Conservation (phyloP, 345 rosid species). For the Raphanus sativus region DNA sequence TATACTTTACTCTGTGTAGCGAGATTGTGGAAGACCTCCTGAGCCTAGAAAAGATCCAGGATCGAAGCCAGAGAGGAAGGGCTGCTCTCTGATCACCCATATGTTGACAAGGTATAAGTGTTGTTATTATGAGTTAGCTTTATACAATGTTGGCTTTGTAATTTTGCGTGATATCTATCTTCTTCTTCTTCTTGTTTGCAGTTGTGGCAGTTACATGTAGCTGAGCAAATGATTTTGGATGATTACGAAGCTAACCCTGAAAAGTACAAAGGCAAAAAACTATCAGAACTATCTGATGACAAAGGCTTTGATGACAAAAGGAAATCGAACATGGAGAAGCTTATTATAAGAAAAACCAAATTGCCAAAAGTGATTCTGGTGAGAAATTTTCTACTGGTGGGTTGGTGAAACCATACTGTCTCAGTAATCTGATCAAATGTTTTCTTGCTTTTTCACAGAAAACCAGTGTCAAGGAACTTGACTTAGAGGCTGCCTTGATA, state of each 20-base stretch:
- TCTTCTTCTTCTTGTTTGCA: slow-evolving; percentile 38
- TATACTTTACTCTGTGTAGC: slow-evolving; percentile 44
- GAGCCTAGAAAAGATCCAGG: slow-evolving; percentile 78
- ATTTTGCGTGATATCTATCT: background rate
- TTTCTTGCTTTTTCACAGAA: slow-evolving; percentile 50
- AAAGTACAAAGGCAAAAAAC: slow-evolving; percentile 70
- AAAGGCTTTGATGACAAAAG: slow-evolving; percentile 67
- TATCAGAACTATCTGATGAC: slow-evolving; percentile 83
- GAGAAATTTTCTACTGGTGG: slow-evolving; percentile 24
- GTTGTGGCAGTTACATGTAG: slow-evolving; percentile 89
- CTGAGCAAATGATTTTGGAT: slow-evolving; percentile 95
- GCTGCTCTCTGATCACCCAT: slow-evolving; percentile 87
- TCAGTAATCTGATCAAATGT: slow-evolving; percentile 23
- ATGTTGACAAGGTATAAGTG: slow-evolving; percentile 71
- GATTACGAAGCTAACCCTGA: slow-evolving; percentile 82
- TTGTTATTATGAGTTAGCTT: slow-evolving; percentile 1
- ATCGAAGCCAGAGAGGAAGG: slow-evolving; percentile 75
- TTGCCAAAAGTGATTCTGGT: slow-evolving; percentile 75
- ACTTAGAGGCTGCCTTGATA: slow-evolving; percentile 84
- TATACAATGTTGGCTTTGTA: background rate
- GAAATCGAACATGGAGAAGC: slow-evolving; percentile 57
- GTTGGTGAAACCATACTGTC: background rate
- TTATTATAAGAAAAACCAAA: slow-evolving; percentile 54
- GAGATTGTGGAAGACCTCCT: slow-evolving; percentile 91
- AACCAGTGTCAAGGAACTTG: slow-evolving; percentile 88